Evolutionary conservation across 2,329 filamentous ascomycete species (phyloP).

Genomic region (Chrysoporthe puriensis): DNA sequence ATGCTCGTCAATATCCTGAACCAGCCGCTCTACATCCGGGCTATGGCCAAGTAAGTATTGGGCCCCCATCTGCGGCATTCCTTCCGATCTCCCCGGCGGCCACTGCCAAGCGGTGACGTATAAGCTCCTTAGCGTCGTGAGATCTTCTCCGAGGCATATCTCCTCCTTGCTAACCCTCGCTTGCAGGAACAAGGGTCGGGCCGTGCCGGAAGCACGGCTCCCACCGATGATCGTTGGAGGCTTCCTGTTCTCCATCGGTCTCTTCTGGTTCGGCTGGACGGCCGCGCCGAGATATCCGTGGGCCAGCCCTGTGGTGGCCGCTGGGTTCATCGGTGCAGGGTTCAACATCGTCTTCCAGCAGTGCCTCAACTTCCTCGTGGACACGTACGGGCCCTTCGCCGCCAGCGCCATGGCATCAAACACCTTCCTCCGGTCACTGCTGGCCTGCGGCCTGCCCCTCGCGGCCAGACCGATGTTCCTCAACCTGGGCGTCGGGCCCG

Average conservation of each 20-base stretch:
- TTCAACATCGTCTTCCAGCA: slow-evolving; percentile 53
- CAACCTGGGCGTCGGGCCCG: slow-evolving; percentile 30
- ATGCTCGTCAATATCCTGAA: slow-evolving; percentile 47
- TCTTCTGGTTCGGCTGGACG: slow-evolving; percentile 41
- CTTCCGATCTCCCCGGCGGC: background rate
- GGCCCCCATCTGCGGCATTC: background rate
- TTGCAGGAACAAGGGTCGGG: slow-evolving; percentile 38
- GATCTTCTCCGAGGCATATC: background rate
- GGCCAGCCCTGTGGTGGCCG: slow-evolving; percentile 28
- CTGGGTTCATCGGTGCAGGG: slow-evolving; percentile 47
- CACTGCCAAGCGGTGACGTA: too few relatives aligned
- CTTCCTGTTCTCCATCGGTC: slow-evolving; percentile 44
- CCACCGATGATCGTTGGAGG: slow-evolving; percentile 51
- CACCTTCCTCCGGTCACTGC: slow-evolving; percentile 49
- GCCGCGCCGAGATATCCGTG: slow-evolving; percentile 27
- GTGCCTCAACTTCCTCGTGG: slow-evolving; percentile 51
- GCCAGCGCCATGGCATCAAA: slow-evolving; percentile 54
- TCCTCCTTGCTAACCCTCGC: background rate
- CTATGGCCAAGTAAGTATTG: slow-evolving; percentile 44
- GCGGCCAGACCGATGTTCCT: slow-evolving; percentile 28
- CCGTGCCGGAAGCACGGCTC: slow-evolving; percentile 45
- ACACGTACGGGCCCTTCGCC: slow-evolving; percentile 46
- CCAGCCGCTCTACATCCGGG: slow-evolving; percentile 33
- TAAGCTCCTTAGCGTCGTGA: too few relatives aligned
- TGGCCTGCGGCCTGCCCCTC: slow-evolving; percentile 43